Evolutionary conservation across 1,139 yeast genomes (phyloP).

Genomic region (Candida glucosophila): DNA sequence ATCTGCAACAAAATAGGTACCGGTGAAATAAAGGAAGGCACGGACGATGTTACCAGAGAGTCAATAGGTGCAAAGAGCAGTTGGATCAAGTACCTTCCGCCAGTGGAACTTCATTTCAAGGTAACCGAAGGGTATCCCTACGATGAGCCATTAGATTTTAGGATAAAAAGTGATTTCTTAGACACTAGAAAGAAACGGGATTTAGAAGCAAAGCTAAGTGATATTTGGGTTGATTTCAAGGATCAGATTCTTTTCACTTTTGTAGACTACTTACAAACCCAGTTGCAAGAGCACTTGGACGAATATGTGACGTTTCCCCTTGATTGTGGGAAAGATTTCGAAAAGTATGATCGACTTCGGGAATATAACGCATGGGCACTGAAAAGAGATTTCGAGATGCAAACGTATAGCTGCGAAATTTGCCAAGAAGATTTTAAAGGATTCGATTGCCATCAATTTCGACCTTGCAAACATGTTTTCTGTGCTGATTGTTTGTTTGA

Average conservation of each 20-base stretch:
- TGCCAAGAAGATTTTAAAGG: slow-evolving; percentile 53
- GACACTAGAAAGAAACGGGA: slow-evolving; percentile 6
- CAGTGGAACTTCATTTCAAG: slow-evolving; percentile 17
- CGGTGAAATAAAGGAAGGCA: slow-evolving; percentile 1
- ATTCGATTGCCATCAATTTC: slow-evolving; percentile 28
- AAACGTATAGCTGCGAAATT: slow-evolving; percentile 47
- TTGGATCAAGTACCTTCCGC: slow-evolving; percentile 18
- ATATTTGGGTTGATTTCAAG: slow-evolving; percentile 28
- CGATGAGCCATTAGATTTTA: slow-evolving; percentile 19
- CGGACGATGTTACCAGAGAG: not conserved
- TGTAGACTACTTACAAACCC: slow-evolving; percentile 35
- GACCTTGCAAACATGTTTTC: slow-evolving; percentile 43
- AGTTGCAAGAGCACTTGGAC: slow-evolving; percentile 9
- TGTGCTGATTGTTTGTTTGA: slow-evolving; percentile 43
- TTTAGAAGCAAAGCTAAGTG: slow-evolving; percentile 12
- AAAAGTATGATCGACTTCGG: slow-evolving; percentile 9
- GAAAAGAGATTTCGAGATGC: slow-evolving; percentile 22
- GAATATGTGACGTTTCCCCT: slow-evolving; percentile 4
- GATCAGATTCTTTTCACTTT: slow-evolving; percentile 39
- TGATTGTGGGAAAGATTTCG: slow-evolving; percentile 8
- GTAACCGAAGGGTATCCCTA: slow-evolving; percentile 22
- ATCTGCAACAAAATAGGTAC: slow-evolving; percentile 1
- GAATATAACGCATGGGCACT: slow-evolving; percentile 12
- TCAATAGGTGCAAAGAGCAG: not conserved
- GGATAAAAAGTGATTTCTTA: slow-evolving; percentile 14